Base-by-base conservation (phyloP, 345 rosid genomes). In the Gossypium raimondii region DNA sequence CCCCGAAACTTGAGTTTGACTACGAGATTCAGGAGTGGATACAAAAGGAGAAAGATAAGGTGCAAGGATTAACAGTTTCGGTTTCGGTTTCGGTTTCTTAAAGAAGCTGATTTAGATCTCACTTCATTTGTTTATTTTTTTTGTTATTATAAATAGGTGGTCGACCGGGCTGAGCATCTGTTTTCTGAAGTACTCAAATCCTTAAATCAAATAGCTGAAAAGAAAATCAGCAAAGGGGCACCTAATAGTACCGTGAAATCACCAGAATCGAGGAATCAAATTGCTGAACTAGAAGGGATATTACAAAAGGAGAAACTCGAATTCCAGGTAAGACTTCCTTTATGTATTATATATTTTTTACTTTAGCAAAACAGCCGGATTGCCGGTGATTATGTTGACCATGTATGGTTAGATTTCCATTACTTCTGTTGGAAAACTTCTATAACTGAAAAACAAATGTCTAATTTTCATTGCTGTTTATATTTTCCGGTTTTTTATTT, bases 231-330 rank as follows among this genome's bases (percentile, higher is more conserved):
- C 18, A 20, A 50, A 13, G 82, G 75, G 44, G 25, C 80, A 75
- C 64, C 60, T 44, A 69, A 67, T 48, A 22, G 61, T 76, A 62
- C 52, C 70, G 29, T 16, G 25, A 79, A 71, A 73, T 25, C 75
- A 14, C 76, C 77, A 45, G 94, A 83, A 67, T 76, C 81, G 34
- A 86, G 87, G 78, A 84, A 82, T 51, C 87, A 74, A 74, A 79
- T 85, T 81, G 71, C 80, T 64, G 93, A 88, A 66, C 87, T 91
- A 72, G 94, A 93, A 86, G 82, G 41, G 77, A 74, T 85, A 82
- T 73, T 93, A 56, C 90, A 91, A 67, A 85, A 81, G 87, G 98
- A 93, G 84, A 95, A 85, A 81, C 82, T 74, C 48, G 99, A 95
- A 70, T 89, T 91, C 38, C 88, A 89, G 90, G 99, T 90, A 73